Evolutionary conservation across 495 filamentous ascomycete genomes (phyloP).

Genomic region (Tuber melanosporum): DNA sequence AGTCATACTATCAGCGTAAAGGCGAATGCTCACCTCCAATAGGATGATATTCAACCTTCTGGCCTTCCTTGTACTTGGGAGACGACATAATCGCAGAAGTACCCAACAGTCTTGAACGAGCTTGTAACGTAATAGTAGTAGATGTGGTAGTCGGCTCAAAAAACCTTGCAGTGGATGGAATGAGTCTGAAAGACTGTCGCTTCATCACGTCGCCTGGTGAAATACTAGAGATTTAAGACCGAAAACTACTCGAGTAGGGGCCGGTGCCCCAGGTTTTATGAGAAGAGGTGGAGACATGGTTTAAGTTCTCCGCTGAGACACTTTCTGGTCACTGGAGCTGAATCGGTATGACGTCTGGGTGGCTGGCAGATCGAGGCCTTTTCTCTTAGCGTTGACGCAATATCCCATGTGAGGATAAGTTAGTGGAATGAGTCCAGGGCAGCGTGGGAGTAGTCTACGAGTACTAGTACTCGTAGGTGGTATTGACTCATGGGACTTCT

Average conservation of each 20-base stretch:
- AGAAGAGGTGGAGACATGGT: not conserved
- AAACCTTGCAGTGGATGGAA: not conserved
- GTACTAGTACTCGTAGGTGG: not conserved
- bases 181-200: not conserved
- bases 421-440: not conserved
- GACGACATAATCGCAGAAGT: not conserved
- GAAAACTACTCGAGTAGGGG: not conserved
- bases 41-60: slow-evolving; percentile 39
- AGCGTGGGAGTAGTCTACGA: not conserved
- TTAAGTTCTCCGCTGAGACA: not conserved
- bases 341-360: not conserved
- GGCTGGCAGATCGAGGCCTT: not conserved
- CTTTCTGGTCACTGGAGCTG: not conserved
- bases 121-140: not conserved
- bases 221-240: not conserved
- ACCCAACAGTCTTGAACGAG: not conserved
- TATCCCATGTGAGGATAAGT: not conserved
- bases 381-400: not conserved
- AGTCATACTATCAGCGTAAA: not conserved
- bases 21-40: slow-evolving; percentile 31
- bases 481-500: not conserved
- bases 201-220: not conserved
- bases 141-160: not conserved
- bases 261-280: not conserved
- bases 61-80: slow-evolving; percentile 29